Evolutionary conservation across 805 yeast species (phyloP).

Genomic region (Peterozyma xylosa): DNA sequence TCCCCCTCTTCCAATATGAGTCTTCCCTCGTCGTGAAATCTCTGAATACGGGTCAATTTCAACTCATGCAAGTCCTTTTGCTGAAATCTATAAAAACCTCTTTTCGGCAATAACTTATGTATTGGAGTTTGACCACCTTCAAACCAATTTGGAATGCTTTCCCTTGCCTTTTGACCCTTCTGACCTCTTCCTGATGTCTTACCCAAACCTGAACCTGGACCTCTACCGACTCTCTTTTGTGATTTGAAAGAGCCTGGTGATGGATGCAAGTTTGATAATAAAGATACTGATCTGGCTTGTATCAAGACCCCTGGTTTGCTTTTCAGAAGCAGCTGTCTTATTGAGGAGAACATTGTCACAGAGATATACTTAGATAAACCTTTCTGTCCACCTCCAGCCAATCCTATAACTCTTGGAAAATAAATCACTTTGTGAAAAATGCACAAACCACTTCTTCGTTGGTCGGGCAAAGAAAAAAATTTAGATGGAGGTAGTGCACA

Average conservation of each 20-base stretch:
- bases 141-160: conserved; percentile 84
- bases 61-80: conserved; percentile 46
- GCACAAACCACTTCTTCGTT: too few species aligned
- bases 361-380: too few species aligned
- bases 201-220: conserved; percentile 89
- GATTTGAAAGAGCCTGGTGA: conserved; percentile 52
- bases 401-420: too few species aligned
- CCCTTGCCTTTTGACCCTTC: conserved; percentile 97
- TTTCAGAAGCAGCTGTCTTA: too few species aligned
- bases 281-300: conserved; percentile 24
- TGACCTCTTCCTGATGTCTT: conserved; percentile 97
- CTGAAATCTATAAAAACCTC: conserved; percentile 72
- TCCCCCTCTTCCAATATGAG: conserved; percentile 52
- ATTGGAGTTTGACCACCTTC: conserved; percentile 99
- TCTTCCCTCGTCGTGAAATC: conserved; percentile 63
- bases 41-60: conserved; percentile 62
- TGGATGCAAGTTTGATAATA: conserved; percentile 50
- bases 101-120: conserved; percentile 75
- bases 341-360: too few species aligned
- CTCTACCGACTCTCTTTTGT: conserved; percentile 84
- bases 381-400: too few species aligned
- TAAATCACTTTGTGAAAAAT: too few species aligned
- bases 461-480: too few species aligned
- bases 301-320: too few species aligned
- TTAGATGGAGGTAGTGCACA: too few species aligned